A percentile compares a stretch with the other conserved stretches of the same genome.
phyloP scores from a whole-genome alignment of 208 protist species.

The Acanthamoeba lugdunensis region DNA sequence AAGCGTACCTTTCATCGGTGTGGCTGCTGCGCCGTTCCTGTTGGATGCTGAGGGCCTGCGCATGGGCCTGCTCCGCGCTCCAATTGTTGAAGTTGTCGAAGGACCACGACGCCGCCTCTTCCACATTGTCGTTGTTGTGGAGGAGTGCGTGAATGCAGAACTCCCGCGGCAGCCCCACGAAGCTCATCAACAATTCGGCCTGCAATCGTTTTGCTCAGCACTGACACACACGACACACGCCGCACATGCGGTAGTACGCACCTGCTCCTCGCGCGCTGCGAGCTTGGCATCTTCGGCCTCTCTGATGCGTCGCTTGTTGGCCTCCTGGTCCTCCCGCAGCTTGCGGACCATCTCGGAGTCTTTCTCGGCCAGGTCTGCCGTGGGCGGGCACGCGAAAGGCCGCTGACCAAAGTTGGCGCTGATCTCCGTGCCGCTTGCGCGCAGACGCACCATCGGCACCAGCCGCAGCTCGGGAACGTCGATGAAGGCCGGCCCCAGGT shows the following conservation, averaged over 20 bases:
- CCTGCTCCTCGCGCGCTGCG: slow-evolving; percentile 32
- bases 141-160: slow-evolving; percentile 65
- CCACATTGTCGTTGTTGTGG: slow-evolving; percentile 69
- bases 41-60: slow-evolving; percentile 46
- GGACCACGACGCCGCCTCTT: slow-evolving; percentile 58
- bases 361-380: slow-evolving; percentile 11
- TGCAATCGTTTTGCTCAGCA: neutral
- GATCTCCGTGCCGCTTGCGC: slow-evolving; percentile 43
- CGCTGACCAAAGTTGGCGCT: slow-evolving; percentile 41
- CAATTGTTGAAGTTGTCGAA: slow-evolving; percentile 64
- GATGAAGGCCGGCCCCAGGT: slow-evolving; percentile 67
- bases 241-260: neutral
- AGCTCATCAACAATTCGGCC: slow-evolving; percentile 68
- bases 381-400: slow-evolving; percentile 18
- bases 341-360: slow-evolving; percentile 64
- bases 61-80: slow-evolving; percentile 55
- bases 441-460: slow-evolving; percentile 42
- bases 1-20: neutral
- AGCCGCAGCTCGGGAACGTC: slow-evolving; percentile 48
- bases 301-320: slow-evolving; percentile 2
- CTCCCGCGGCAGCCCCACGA: slow-evolving; percentile 53
- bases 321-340: slow-evolving; percentile 41
- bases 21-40: slow-evolving; percentile 65
- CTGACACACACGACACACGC: neutral
- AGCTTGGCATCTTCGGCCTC: slow-evolving; percentile 34